Evolutionary conservation across 768 basidiomycete species (phyloP).

Genomic region (Pleurotus eryngii): DNA sequence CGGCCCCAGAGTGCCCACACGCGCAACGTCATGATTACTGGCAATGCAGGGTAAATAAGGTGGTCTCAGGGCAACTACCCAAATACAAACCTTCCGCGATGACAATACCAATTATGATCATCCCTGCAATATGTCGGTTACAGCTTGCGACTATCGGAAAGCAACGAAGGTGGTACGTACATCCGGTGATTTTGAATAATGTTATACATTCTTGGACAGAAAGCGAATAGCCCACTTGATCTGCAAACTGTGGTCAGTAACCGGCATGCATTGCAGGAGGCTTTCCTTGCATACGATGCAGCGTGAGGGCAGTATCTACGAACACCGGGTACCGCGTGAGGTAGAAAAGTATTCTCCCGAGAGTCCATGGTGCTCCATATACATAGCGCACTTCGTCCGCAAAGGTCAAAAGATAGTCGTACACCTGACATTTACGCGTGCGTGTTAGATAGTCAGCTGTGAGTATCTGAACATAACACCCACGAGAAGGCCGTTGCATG

Average conservation of each 20-base stretch:
- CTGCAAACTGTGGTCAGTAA: constrained; percentile 9
- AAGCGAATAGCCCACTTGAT: constrained; percentile 5
- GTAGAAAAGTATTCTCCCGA: constrained; percentile 7
- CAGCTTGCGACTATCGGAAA: background rate
- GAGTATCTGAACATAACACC: background rate
- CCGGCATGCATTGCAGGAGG: background rate
- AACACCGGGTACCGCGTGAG: constrained; percentile 3
- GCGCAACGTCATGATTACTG: constrained; percentile 11
- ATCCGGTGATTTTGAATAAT: constrained; percentile 2
- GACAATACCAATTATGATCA: constrained; percentile 6
- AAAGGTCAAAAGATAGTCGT: constrained; percentile 20
- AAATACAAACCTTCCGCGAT: constrained; percentile 8
- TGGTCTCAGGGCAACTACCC: background rate
- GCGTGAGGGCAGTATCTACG: constrained; percentile 1
- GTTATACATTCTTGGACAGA: background rate
- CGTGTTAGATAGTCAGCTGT: no score
- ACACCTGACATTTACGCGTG: constrained; percentile 9
- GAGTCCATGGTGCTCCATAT: constrained; percentile 12
- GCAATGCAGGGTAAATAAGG: background rate
- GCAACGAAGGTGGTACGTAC: background rate
- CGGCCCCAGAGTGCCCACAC: constrained; percentile 14
- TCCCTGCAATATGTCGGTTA: background rate
- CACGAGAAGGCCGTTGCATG: constrained; percentile 1
- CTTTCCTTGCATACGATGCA: constrained; percentile 2
- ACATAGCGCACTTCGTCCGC: constrained; percentile 14